Evolutionary conservation across 805 yeast genomes (phyloP), one percentile per base, ranked within the genome.

Genomic region (Zygosaccharomyces pseudorouxii): DNA sequence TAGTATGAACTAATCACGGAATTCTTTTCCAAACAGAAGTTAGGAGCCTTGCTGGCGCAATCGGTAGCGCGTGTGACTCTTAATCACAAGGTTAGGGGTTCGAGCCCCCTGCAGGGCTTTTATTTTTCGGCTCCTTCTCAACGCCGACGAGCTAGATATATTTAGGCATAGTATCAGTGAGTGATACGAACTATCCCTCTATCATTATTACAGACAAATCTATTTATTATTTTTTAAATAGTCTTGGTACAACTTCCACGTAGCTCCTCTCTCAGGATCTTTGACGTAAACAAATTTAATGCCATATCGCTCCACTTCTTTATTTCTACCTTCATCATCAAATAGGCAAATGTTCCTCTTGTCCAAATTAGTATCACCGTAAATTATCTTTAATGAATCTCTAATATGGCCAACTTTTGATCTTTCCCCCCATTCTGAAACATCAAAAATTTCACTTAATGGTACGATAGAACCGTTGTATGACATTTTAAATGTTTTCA

Each of bases 241-340:
- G 2, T 67, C 62, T 41, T 75, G 73, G 54, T 79, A 82, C n/a
- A 78, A 59, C 16, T 67, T 57, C 73, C 81, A 73, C 1, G 82
- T 79, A 29, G 84, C 72, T 0, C 89, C 88, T 18, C 58, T 55
- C 22, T 70, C 69, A 38, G 82, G 84, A 57, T 81, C 78, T 6
- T 71, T 71, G 7, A 89, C 77, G 59, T 80, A 77, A 12, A 80
- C 78, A 64, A 89, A 89, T 45, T 78, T 75, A 23, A 87, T 88
- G 3, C 89, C 89, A 12, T 85, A 73, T 4, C 63, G 56, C 58
- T 79, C 84, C 3, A 89, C 96, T 56, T 89, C 96, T 52, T 69
- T 75, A 60, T 89, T 89, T 54, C 96, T 73, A 47, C 68, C 58
- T 64, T 89, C 96, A 63, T 89, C 96, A 61, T 89, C 96, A 58